Conservation (phyloP, 352 stramenopile genomes). For the Phytophthora pisi region DNA sequence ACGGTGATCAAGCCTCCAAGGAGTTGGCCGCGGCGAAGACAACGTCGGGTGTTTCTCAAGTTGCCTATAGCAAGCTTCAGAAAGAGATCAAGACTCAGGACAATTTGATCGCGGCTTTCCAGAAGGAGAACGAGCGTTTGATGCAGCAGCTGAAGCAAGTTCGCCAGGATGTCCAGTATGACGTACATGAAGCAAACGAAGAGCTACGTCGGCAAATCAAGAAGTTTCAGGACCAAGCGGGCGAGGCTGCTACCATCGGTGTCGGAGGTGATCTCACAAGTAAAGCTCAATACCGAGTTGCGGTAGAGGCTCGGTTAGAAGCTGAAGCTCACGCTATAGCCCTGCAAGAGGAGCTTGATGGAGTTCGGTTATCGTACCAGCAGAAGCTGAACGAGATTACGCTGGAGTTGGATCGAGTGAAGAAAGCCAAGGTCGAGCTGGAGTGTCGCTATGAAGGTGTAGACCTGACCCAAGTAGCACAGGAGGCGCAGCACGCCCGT, state of each 20-base stretch:
- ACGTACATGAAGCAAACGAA: constrained; percentile 82
- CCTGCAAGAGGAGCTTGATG: constrained; percentile 67
- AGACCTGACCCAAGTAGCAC: constrained; percentile 60
- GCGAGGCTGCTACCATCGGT: constrained; percentile 11
- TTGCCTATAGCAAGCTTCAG: constrained; percentile 36
- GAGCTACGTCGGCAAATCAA: constrained; percentile 56
- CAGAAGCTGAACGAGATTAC: constrained; percentile 72
- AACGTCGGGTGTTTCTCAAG: constrained; percentile 7
- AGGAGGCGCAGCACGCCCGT: constrained; percentile 55
- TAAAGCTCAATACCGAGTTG: constrained; percentile 53
- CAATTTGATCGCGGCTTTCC: constrained; percentile 76
- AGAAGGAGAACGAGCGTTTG: constrained; percentile 83
- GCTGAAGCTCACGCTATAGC: constrained; percentile 59
- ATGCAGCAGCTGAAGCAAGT: constrained; percentile 80
- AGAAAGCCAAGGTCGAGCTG: constrained; percentile 81
- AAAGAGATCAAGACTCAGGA: constrained; percentile 83
- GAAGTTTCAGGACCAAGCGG: constrained; percentile 41
- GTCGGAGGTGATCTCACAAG: constrained; percentile 33
- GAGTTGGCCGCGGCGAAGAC: neutral
- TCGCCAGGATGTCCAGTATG: constrained; percentile 64
- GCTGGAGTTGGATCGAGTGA: constrained; percentile 73
- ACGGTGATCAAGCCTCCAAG: constrained; percentile 2
- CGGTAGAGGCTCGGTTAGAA: constrained; percentile 66
- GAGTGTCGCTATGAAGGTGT: constrained; percentile 83
- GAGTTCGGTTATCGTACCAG: constrained; percentile 40